Evolutionary conservation across 73 alveolate genomes (phyloP), one percentile per base, ranked within the genome.

Genomic region (Diophrys sp.): DNA sequence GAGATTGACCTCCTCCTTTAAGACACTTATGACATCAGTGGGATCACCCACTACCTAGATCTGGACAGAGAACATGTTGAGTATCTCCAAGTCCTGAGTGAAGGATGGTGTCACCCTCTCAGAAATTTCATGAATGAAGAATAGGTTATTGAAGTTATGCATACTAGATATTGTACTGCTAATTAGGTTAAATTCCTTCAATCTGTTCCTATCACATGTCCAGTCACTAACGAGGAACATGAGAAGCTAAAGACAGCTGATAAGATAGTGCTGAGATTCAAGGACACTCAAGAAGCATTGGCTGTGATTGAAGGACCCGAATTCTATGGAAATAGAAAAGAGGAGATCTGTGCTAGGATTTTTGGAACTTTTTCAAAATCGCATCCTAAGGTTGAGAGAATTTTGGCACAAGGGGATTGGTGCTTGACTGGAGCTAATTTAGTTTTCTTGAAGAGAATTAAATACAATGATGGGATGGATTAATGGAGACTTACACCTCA

Each of bases 61-160:
- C 31, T 85, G 1, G 93, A 85, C 67, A 71, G 54, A 23, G 93
- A 85, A 56, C 85, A 82, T 14, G 82, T 78, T 23, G 87, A 85
- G 31, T 85, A 70, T 31, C 44, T 85, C 0, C 85, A 85, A 54
- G 83, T 85, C 18, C 56, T 85, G 23, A 80, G 85, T 31, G 76
- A 85, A 56, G 93, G 93, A 26, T 85, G 93, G 93, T 88, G 89
- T 23, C 74, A 73, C 1, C 86, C 86, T n/a, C 73, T 85, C 27
- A 68, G 79, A 23, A 71, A 75, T 54, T 85, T 85, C 81, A 85
- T 85, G 93, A 71, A 79, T 66, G 93, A 85, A 53, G 53, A 77
- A 74, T 70, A 85, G 54, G 72, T 85, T 33, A 82, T 85, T 0
- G 93, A 85, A 33, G 88, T 71, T 23, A 66, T 85, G 57, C 88